These are phyloP conservation scores for Wickerhamiella spandovensis DNA, from an alignment of 805 yeast genomes.

Conservation along the genomic window DNA sequence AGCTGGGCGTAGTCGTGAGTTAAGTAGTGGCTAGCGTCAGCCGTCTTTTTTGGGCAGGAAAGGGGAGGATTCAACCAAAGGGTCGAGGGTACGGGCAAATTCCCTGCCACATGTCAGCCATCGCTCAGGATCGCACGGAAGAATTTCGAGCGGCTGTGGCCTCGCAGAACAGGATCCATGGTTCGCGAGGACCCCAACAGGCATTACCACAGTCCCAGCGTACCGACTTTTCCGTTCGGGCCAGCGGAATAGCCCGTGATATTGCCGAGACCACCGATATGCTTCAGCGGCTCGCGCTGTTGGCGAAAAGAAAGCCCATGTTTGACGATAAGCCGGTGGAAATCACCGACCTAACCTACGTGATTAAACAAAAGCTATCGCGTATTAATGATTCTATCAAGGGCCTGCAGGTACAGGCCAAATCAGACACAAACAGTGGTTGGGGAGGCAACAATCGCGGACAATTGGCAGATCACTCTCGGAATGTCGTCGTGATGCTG, in stretches of 20 bases:
- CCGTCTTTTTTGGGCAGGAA: not conserved
- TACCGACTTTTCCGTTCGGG: constrained; percentile 45
- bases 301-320: constrained; percentile 82
- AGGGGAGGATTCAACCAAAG: too few relatives aligned
- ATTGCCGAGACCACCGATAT: constrained; percentile 75
- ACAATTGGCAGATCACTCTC: constrained; percentile 63
- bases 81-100: not conserved
- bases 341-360: constrained; percentile 79
- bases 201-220: constrained; percentile 9
- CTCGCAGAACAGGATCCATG: constrained; percentile 51
- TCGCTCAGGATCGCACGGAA: constrained; percentile 62
- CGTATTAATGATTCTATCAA: constrained; percentile 61
- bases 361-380: constrained; percentile 70
- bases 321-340: constrained; percentile 92
- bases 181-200: constrained; percentile 15
- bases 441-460: constrained; percentile 21
- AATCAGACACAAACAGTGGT: constrained; percentile 27
- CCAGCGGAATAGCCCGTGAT: constrained; percentile 76
- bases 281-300: constrained; percentile 61
- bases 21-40: not conserved
- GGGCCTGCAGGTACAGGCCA: constrained; percentile 41
- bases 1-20: too few relatives aligned
- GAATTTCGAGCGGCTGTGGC: constrained; percentile 89
- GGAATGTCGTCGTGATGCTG: constrained; percentile 73
- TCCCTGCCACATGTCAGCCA: constrained; percentile 1